phyloP scores from a whole-genome alignment of 2,329 filamentous ascomycete species.

The Penicillium sp. region DNA sequence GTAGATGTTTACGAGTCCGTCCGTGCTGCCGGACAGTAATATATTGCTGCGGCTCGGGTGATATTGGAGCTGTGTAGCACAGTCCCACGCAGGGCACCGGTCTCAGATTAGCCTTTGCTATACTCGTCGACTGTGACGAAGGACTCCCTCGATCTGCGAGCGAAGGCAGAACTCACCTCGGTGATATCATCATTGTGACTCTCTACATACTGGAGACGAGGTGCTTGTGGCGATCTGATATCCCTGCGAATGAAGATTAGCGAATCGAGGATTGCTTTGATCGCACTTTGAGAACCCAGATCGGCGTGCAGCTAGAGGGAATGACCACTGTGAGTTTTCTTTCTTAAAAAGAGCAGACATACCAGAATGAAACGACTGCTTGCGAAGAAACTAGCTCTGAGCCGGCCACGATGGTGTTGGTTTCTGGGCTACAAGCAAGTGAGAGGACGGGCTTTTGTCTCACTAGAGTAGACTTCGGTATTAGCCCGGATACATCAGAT shows the following conservation, averaged over 20 bases:
- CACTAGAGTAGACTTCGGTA: conserved; percentile 37
- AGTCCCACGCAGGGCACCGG: neutral
- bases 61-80: conserved; percentile 49
- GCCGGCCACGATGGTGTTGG: conserved; percentile 58
- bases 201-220: conserved; percentile 48
- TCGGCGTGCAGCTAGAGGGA: neutral
- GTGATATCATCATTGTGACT: conserved; percentile 64
- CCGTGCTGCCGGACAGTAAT: conserved; percentile 65
- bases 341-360: conserved; percentile 27
- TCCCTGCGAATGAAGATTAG: conserved; percentile 45
- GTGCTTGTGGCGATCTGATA: conserved; percentile 43
- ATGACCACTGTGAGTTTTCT: neutral
- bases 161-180: conserved; percentile 43
- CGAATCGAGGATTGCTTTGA: conserved; percentile 6
- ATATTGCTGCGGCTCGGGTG: conserved; percentile 57
- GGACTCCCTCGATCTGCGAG: neutral
- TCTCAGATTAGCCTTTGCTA: conserved; percentile 16
- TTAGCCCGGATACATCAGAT: conserved; percentile 15
- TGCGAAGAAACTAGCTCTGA: conserved; percentile 56
- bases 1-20: conserved; percentile 66
- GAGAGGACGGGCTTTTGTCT: conserved; percentile 58
- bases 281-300: neutral
- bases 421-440: conserved; percentile 51
- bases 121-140: neutral
- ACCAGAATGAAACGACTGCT: conserved; percentile 50